Percentiles rank a stretch among this genome's conserved stretches.
Evolutionary conservation across 768 basidiomycete genomes (phyloP).

Genomic region (Tylopilus intermedius): DNA sequence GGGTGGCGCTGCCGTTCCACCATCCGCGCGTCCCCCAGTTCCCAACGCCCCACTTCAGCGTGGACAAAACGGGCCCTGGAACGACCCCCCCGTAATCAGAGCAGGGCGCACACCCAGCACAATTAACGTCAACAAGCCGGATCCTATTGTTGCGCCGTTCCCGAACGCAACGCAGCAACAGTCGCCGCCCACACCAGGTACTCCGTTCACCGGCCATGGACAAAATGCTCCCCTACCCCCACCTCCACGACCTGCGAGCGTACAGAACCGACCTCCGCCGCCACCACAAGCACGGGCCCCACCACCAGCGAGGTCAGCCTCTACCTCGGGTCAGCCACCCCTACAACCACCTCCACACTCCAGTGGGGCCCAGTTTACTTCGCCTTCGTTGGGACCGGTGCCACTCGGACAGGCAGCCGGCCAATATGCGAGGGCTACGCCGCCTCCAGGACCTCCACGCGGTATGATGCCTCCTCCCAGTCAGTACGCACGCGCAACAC

Average conservation of each 20-base stretch:
- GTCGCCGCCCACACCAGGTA: slow-evolving; percentile 42
- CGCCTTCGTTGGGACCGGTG: slow-evolving; percentile 25
- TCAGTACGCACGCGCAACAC: slow-evolving; percentile 37
- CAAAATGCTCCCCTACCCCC: slow-evolving; percentile 32
- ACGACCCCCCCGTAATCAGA: slow-evolving; percentile 65
- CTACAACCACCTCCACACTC: slow-evolving; percentile 38
- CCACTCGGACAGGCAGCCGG: slow-evolving; percentile 30
- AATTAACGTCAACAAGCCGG: slow-evolving; percentile 46
- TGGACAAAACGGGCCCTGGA: slow-evolving; percentile 80
- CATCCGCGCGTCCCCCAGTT: slow-evolving; percentile 41
- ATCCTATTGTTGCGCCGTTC: slow-evolving; percentile 85
- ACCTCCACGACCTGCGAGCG: slow-evolving; percentile 51
- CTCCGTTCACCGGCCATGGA: slow-evolving; percentile 42
- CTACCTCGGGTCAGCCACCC: slow-evolving; percentile 32
- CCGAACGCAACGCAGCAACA: slow-evolving; percentile 52
- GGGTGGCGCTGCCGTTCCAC: slow-evolving; percentile 30
- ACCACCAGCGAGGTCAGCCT: slow-evolving; percentile 26
- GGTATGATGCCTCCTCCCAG: slow-evolving; percentile 29
- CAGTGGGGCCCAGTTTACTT: slow-evolving; percentile 27
- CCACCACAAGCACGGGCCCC: slow-evolving; percentile 34
- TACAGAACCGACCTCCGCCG: slow-evolving; percentile 41
- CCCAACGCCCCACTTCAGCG: slow-evolving; percentile 56
- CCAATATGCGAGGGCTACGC: slow-evolving; percentile 37
- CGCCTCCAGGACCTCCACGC: slow-evolving; percentile 36
- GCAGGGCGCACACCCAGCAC: slow-evolving; percentile 48